phyloP scores from a whole-genome alignment of 768 basidiomycete genomes.

The Rhodotorula graminis region DNA sequence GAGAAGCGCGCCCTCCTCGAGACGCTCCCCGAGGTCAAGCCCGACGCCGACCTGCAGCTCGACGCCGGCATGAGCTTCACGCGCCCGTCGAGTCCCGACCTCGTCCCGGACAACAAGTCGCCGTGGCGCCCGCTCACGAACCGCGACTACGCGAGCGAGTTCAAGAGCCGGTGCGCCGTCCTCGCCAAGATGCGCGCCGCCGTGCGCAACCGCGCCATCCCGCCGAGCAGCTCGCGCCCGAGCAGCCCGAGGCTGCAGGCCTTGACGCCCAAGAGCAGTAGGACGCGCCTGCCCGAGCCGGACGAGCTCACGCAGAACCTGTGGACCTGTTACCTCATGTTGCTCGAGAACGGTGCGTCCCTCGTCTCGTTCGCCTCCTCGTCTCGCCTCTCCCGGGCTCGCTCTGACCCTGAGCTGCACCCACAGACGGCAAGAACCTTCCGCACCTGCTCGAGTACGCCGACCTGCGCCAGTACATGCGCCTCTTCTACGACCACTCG shows the following conservation, averaged over 20 bases:
- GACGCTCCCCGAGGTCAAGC: slow-evolving; percentile 16
- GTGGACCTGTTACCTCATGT: slow-evolving; percentile 67
- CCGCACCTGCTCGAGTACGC: slow-evolving; percentile 40
- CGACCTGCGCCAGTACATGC: slow-evolving; percentile 43
- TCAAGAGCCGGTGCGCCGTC: slow-evolving; percentile 59
- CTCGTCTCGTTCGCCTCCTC: background rate
- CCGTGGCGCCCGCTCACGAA: slow-evolving; percentile 49
- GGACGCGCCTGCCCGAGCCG: slow-evolving; percentile 25
- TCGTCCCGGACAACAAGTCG: slow-evolving; percentile 49
- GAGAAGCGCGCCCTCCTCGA: slow-evolving; percentile 31
- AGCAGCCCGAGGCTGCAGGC: slow-evolving; percentile 31
- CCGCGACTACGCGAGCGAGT: slow-evolving; percentile 57
- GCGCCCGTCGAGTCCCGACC: slow-evolving; percentile 22
- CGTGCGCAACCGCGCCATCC: slow-evolving; percentile 40
- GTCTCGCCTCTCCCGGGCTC: background rate
- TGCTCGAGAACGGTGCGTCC: slow-evolving; percentile 63
- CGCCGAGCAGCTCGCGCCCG: slow-evolving; percentile 41
- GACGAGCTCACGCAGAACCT: slow-evolving; percentile 51
- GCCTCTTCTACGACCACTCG: slow-evolving; percentile 45
- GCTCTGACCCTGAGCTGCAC: background rate
- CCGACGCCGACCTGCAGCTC: slow-evolving; percentile 27
- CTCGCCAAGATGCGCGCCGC: slow-evolving; percentile 58
- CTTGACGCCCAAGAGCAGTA: slow-evolving; percentile 19
- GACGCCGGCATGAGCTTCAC: slow-evolving; percentile 17
- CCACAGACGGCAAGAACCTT: slow-evolving; percentile 27